Evolutionary conservation across 345 rosid genomes (phyloP), one percentile per base, ranked within the genome.

Genomic region (Geranium brycei): DNA sequence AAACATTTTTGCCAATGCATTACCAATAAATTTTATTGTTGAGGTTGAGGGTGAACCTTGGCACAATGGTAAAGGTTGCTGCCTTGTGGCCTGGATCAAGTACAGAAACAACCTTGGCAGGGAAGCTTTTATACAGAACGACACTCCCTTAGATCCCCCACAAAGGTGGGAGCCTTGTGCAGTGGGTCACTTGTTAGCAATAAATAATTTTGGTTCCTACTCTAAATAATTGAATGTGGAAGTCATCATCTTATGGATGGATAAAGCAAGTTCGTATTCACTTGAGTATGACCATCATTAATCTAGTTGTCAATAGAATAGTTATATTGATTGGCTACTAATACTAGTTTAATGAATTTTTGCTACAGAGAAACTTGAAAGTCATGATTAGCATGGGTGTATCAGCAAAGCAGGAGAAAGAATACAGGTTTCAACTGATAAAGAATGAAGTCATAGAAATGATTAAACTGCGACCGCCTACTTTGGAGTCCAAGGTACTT

Each of bases 361-460:
- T 67, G 74, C 63, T 66, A 62, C 90, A 92, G 98, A 83, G 98
- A 82, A 83, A 89, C 76, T 73, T 92, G 78, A 89, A 86, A 73
- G 69, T 78, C 66, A 92, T 92, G 96, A 84, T 87, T 69, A 91
- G 31, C 63, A 69, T 72, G 68, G 79, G 88, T 35, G 62, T 83
- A 74, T 75, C 88, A 59, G 91, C 86, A 31, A 89, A 81, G 66
- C 87, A 82, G 70, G 96, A 92, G 82, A 92, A 86, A 73, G 91
- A 89, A 76, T 72, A 77, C 69, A 87, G 80, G 80, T 87, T 89
- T 73, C 93, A 82, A 67, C 88, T 59, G 67, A 83, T 83, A 72
- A 89, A 89, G 79, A 80, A 83, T 74, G 98, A 92, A 76, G 86
- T 90, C 66, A 66, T 72, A 57, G 91, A 86, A 86, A 85, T 92